Base-by-base conservation (phyloP, 2,329 filamentous ascomycete species). In the Colletotrichum kahawae region DNA sequence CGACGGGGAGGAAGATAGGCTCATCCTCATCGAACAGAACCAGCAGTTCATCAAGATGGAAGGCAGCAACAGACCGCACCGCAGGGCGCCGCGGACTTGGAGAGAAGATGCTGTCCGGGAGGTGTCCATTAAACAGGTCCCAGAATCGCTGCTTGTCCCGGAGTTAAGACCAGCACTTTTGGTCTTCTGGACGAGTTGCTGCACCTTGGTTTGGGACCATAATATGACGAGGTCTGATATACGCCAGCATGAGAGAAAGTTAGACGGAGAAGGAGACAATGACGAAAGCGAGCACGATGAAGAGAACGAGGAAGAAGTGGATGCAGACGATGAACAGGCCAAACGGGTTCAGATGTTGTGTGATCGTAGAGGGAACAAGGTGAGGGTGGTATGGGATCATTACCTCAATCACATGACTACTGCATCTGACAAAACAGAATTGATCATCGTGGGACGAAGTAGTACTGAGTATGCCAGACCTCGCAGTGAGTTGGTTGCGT, bases 11-110 rank as follows among this genome's bases (percentile, higher is more conserved):
- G 21, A 51, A 2, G 43, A 21, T 12, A 5, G 10, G 4, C 43
- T 51, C 43, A 4, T 51, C 2, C 0, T 51, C 43, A 7, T 51
- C 4, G n/a, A 4, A 4, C 43, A 51, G 43, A 51, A 51, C 4
- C 43, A 51, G 6, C 3, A 7, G 4, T 21, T 51, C 3, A 51
- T 51, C n/a, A 13, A 13, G n/a, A 51, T 21, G 43, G 6, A 21
- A 51, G 5, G n/a, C n/a, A 21, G 1, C 43, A 21, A 21, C n/a
- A 7, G 10, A 7, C 0, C 1, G 3, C 43, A 51, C 0, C 43
- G 43, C 12, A 51, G 43, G 43, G 43, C 43, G 43, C n/a, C 10
- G 3, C n/a, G n/a, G 1, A 21, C n/a, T 12, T 51, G 43, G 43
- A 51, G 43, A 13, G 43, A 51, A 51, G 6, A 51, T 1, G 43